Conservation (phyloP, 441 rosid species). For the Hypseocharis bilobata region DNA sequence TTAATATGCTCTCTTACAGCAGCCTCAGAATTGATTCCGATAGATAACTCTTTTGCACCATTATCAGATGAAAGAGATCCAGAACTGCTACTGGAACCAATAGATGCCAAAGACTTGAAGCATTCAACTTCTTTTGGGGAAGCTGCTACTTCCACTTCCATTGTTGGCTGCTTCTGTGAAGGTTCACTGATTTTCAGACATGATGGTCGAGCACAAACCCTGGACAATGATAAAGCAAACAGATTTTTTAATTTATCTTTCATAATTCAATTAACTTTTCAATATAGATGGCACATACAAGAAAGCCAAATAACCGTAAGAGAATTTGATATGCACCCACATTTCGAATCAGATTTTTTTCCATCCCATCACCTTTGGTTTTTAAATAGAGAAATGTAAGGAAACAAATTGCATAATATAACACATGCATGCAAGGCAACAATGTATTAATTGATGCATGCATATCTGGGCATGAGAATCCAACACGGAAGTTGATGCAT, state of each 20-base stretch:
- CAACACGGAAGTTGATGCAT: not conserved
- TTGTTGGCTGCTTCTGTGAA: conserved; percentile 22
- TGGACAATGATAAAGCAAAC: conserved; percentile 23
- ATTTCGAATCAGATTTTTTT: not conserved
- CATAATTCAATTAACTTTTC: not conserved
- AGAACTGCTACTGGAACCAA: conserved; percentile 12
- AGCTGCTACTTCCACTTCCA: conserved; percentile 22
- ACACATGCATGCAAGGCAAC: not conserved
- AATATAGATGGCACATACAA: not conserved
- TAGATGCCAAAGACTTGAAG: conserved; percentile 15
- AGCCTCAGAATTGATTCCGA: conserved; percentile 10
- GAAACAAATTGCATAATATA: not conserved
- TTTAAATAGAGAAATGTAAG: not conserved
- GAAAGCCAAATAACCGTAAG: not conserved
- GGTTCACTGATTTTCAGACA: conserved; percentile 38
- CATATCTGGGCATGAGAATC: not conserved
- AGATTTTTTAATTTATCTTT: not conserved
- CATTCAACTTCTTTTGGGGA: conserved; percentile 30
- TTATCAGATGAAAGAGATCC: conserved; percentile 20
- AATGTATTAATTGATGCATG: not conserved
- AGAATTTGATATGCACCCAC: not conserved
- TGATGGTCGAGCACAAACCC: conserved; percentile 57
- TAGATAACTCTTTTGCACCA: conserved; percentile 21
- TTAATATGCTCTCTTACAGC: not conserved
- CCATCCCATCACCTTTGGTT: not conserved